Evolutionary conservation across 2,329 filamentous ascomycete genomes (phyloP).

Genomic region (Apiospora phragmitis): DNA sequence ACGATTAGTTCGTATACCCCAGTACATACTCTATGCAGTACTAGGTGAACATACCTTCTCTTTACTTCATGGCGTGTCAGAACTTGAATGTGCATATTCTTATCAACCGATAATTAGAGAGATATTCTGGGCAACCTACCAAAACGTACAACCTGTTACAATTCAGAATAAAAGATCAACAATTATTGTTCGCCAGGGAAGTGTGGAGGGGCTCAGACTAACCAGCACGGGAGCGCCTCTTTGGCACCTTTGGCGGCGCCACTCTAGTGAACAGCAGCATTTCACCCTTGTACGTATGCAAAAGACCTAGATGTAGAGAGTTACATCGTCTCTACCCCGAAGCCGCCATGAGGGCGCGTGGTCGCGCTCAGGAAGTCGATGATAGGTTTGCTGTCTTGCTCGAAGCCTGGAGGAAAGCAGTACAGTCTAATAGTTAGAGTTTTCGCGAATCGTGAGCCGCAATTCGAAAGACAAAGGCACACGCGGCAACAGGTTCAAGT

Average conservation of each 20-base stretch:
- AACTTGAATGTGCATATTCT: neutral
- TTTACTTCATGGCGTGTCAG: slow-evolving; percentile 39
- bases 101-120: neutral
- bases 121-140: slow-evolving; percentile 38
- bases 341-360: neutral
- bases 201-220: slow-evolving; percentile 30
- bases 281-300: slow-evolving; percentile 20
- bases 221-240: slow-evolving; percentile 61
- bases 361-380: neutral
- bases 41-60: slow-evolving; percentile 48
- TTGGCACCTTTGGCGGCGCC: slow-evolving; percentile 58
- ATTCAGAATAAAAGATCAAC: slow-evolving; percentile 14
- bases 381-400: neutral
- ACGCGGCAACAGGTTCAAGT: neutral
- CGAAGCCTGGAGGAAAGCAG: neutral
- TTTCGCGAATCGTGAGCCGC: neutral
- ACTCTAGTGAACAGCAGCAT: slow-evolving; percentile 62
- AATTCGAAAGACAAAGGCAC: neutral
- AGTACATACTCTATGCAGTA: neutral
- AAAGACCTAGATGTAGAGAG: slow-evolving; percentile 12
- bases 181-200: neutral
- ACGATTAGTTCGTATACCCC: neutral
- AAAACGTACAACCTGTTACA: slow-evolving; percentile 49
- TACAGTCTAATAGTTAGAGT: neutral
- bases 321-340: slow-evolving; percentile 10